Evolutionary conservation across 345 rosid genomes (phyloP).

Genomic region (Corymbia maculata): DNA sequence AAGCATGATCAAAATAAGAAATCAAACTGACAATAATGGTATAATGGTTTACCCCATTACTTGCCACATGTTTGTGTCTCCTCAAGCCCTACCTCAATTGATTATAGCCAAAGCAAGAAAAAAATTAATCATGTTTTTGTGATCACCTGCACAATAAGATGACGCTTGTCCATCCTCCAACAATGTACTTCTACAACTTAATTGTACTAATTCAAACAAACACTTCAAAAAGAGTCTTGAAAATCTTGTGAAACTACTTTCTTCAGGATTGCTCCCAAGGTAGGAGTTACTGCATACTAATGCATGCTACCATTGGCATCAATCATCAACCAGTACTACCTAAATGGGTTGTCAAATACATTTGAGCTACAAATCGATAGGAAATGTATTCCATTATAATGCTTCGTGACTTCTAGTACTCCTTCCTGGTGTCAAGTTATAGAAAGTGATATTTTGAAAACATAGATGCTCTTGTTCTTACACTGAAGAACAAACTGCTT

Average conservation of each 20-base stretch:
- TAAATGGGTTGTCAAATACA: background rate
- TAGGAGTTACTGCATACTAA: background rate
- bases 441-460: background rate
- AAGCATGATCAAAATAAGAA: background rate
- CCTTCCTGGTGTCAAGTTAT: background rate
- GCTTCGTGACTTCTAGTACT: background rate
- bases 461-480: background rate
- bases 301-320: background rate
- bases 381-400: background rate
- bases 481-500: background rate
- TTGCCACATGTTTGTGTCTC: background rate
- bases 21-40: background rate
- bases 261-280: background rate
- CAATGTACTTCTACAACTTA: background rate
- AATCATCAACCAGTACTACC: background rate
- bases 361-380: background rate
- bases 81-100: background rate
- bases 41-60: background rate
- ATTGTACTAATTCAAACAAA: background rate
- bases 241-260: background rate
- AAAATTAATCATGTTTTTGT: background rate
- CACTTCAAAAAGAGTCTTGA: background rate
- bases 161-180: background rate
- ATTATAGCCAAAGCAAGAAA: background rate
- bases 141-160: background rate